Evolutionary conservation across 2,329 filamentous ascomycete species (phyloP), one percentile per base, ranked within the genome.

Genomic region (Ceratocystiopsis sp.): DNA sequence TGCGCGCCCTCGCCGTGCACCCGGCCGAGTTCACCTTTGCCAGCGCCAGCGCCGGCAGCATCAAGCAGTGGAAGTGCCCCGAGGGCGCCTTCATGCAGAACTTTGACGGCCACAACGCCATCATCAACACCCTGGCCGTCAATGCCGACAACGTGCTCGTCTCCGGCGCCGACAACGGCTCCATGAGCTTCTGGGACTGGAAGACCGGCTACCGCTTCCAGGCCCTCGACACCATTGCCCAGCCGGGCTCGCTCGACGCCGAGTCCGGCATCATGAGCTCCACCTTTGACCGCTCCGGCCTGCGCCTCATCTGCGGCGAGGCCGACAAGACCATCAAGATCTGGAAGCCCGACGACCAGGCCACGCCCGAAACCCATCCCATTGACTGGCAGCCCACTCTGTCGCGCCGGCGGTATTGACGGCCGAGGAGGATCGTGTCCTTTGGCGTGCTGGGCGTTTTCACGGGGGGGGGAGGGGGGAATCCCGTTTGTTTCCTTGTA

Each of bases 21-120:
- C 91, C 93, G 0, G 77, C 75, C 47, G 91, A 98, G 60, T 98
- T 94, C 57, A 98, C 93, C 0, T 98, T 98, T 58, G 91, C 91
- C 5, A 87, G 77, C 47, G 91, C 82, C 37, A 93, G 85, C 55
- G 87, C 89, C 0, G 82, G 83, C 19, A 87, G 83, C 57, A 95
- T 98, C 64, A 98, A 98, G 68, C 91, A 98, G 64, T 98, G 91
- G 89, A 95, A 96, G 60, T 96, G 87, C 52, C 93, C 93, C 2
- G 86, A 95, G 58, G 93, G 89, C 35, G 85, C 85, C 15, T 96
- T 98, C 58, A 98, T 98, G 91, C 87, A 95, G 61, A 96, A 96
- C 58, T 96, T 96, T 55, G 84, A 94, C 37, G 89, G 89, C 5
- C 89, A 96, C 56, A 95, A 95, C 55, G 76, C 85, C 47, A 93